These are phyloP conservation scores for Asterochloris erici DNA, from an alignment of 139 green algal species.

Conservation along the genomic window DNA sequence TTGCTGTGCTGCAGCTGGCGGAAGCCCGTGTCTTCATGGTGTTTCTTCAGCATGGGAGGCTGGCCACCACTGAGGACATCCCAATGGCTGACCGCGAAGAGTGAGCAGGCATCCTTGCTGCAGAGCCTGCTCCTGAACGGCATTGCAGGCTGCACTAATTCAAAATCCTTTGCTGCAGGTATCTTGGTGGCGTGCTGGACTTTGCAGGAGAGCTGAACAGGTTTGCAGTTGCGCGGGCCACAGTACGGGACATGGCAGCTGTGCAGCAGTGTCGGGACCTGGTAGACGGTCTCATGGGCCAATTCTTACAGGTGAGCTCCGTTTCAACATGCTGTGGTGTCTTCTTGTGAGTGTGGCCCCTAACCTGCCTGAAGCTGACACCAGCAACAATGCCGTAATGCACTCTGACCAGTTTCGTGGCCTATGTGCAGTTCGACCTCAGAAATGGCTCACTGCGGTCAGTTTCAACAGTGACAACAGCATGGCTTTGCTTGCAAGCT, in stretches of 20 bases:
- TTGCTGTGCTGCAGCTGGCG: constrained; percentile 9
- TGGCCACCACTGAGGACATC: constrained; percentile 52
- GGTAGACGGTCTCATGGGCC: constrained; percentile 61
- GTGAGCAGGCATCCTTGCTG: constrained; percentile 28
- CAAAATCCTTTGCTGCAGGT: constrained; percentile 24
- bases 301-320: constrained; percentile 46
- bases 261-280: constrained; percentile 59
- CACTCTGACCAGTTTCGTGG: background rate
- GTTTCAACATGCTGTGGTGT: too few relatives aligned
- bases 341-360: too few relatives aligned
- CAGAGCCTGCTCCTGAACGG: background rate
- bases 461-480: too few relatives aligned
- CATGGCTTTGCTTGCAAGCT: too few relatives aligned
- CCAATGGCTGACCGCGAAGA: constrained; percentile 66
- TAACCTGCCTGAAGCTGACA: too few relatives aligned
- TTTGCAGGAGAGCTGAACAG: constrained; percentile 82
- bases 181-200: constrained; percentile 73
- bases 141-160: too few relatives aligned
- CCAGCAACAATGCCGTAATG: too few relatives aligned
- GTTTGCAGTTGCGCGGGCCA: constrained; percentile 58
- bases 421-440: background rate
- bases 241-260: constrained; percentile 48
- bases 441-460: too few relatives aligned
- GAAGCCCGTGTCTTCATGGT: constrained; percentile 61
- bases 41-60: constrained; percentile 61